A percentile compares a stretch with the other conserved stretches of the same genome.
phyloP scores from a whole-genome alignment of 768 basidiomycete species.

The Ephemerocybe angulata region DNA sequence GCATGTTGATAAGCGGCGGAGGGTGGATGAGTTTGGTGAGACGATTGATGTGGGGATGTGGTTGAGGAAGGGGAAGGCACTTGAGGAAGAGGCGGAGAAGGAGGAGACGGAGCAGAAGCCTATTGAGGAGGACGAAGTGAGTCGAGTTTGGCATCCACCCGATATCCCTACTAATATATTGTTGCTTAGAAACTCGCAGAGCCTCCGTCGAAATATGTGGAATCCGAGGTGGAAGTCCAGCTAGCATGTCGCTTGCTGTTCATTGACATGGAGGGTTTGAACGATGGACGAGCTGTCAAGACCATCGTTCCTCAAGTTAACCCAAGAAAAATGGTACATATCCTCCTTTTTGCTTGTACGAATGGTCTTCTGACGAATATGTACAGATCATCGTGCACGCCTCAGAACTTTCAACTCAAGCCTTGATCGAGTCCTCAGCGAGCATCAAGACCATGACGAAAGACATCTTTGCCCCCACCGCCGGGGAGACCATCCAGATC shows the following conservation, averaged over 20 bases:
- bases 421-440: slow-evolving; percentile 76
- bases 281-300: slow-evolving; percentile 95
- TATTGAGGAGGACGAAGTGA: slow-evolving; percentile 81
- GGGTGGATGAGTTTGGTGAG: slow-evolving; percentile 96
- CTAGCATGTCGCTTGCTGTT: slow-evolving; percentile 84
- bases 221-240: slow-evolving; percentile 71
- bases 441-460: slow-evolving; percentile 88
- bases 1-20: slow-evolving; percentile 85
- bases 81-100: slow-evolving; percentile 86
- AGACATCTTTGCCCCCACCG: slow-evolving; percentile 78
- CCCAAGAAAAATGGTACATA: slow-evolving; percentile 85
- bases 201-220: slow-evolving; percentile 88
- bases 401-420: slow-evolving; percentile 56
- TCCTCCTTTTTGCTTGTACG: neutral
- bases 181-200: slow-evolving; percentile 66
- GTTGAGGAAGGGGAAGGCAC: slow-evolving; percentile 85
- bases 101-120: slow-evolving; percentile 68
- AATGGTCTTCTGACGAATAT: slow-evolving; percentile 5
- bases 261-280: slow-evolving; percentile 94
- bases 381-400: slow-evolving; percentile 87
- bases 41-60: slow-evolving; percentile 94
- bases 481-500: slow-evolving; percentile 80
- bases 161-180: slow-evolving; percentile 2
- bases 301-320: slow-evolving; percentile 96
- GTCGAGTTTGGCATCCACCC: slow-evolving; percentile 8